phyloP scores from a whole-genome alignment of 257 asterid species.

The Orobanche coerulescens region DNA sequence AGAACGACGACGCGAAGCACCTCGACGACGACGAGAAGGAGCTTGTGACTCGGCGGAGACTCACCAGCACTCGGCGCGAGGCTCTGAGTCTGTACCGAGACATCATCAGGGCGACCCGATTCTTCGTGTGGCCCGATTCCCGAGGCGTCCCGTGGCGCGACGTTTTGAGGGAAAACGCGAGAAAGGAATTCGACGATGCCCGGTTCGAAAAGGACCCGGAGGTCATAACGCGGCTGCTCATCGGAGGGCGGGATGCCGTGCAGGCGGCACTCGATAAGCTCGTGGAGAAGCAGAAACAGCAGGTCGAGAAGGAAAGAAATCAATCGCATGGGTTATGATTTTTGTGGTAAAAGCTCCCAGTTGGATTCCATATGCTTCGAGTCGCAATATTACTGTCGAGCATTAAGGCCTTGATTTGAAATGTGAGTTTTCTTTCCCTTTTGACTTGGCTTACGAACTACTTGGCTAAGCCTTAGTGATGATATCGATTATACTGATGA shows the following conservation, averaged over 20 bases:
- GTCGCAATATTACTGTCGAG: not conserved
- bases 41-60: slow-evolving; percentile 47
- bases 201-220: slow-evolving; percentile 84
- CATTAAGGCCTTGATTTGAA: not conserved
- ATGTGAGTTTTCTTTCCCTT: not conserved
- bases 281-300: slow-evolving; percentile 86
- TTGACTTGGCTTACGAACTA: too few species aligned
- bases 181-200: slow-evolving; percentile 84
- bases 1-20: slow-evolving; percentile 37
- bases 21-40: slow-evolving; percentile 59
- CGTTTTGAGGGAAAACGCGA: slow-evolving; percentile 72
- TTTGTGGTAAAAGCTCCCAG: slow-evolving; percentile 19
- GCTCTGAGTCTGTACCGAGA: slow-evolving; percentile 83
- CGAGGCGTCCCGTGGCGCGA: slow-evolving; percentile 89
- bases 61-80: slow-evolving; percentile 83
- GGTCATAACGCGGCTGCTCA: slow-evolving; percentile 60
- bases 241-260: slow-evolving; percentile 87
- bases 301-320: slow-evolving; percentile 51
- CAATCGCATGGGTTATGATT: slow-evolving; percentile 31
- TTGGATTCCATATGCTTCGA: not conserved
- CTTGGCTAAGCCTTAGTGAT: too few species aligned
- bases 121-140: slow-evolving; percentile 82
- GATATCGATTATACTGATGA: too few species aligned
- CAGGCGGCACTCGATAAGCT: slow-evolving; percentile 81
- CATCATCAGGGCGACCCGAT: slow-evolving; percentile 74